Evolutionary conservation across 2,329 filamentous ascomycete species (phyloP), one percentile per base, ranked within the genome.

Genomic region (Grosmannia clavigera): DNA sequence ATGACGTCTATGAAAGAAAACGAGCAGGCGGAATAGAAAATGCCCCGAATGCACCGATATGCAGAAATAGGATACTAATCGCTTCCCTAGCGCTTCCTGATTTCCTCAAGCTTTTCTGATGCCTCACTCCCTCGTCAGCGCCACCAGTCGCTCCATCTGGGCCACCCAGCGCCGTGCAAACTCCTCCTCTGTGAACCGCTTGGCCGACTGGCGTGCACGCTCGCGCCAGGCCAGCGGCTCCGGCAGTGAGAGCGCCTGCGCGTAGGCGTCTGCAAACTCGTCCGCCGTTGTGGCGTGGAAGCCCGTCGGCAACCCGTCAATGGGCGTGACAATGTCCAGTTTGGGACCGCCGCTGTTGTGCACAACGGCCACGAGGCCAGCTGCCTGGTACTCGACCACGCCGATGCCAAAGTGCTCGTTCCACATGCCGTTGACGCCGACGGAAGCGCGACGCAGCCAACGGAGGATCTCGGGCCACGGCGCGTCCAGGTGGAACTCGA

Each of bases 371-470:
- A 99, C 91, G 61, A 99, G 77, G 1, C 94, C 94, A 0, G 94
- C 94, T 4, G 94, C 94, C 70, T 97, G 92, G 70, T 97, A 99
- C 76, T 99, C 94, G 50, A 99, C 94, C 19, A 97, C 92, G 1
- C 94, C 94, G 61, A 99, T 99, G 27, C 94, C 94, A 70, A 99
- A 99, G 72, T 99, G 94, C 75, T 99, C 94, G 71, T 96, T 97
- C 92, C 94, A 99, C 94, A 99, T 99, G 68, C 88, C 90, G 67
- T 99, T 99, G 35, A 95, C 91, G 57, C 94, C 94, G 1, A 99
- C 82, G 22, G 84, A 92, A 4, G 88, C 85, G 63, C 78, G 84
- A 58, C 83, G 77, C 62, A 97, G 77, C 82, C 89, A 91, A 38
- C 87, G 81, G 11, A 96, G 78, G 58, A 99, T 89, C 66, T 90